Percentiles rank a stretch among this genome's conserved stretches.
Conservation (phyloP, 2,329 filamentous ascomycete species). For the Zelopaecilomyces penicillatus region DNA sequence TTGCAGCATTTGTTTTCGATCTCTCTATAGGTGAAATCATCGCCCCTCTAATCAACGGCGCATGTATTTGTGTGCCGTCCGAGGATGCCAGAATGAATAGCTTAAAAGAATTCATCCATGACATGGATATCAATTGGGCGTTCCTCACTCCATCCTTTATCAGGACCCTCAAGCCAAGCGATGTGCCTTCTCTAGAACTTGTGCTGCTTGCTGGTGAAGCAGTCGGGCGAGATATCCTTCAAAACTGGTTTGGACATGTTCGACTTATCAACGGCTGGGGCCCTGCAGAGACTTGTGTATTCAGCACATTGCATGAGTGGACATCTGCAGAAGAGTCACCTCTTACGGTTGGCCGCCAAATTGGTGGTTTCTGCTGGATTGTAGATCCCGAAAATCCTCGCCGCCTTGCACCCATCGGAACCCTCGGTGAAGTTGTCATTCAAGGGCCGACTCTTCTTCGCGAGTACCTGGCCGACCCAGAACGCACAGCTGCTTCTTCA, state of each 20-base stretch:
- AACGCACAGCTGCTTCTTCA: not conserved
- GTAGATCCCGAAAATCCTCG: constrained; percentile 2
- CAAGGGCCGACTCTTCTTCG: constrained; percentile 4
- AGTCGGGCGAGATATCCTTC: constrained; percentile 1
- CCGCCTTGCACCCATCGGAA: constrained; percentile 3
- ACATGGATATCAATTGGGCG: constrained; percentile 1
- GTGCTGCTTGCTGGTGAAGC: constrained; percentile 1
- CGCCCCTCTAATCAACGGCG: constrained; percentile 1
- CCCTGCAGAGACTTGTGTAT: constrained; percentile 3
- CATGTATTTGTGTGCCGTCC: constrained; percentile 5
- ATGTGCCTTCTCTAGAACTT: not conserved
- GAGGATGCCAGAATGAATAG: constrained; percentile 2
- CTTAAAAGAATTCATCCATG: not conserved
- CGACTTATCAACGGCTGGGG: constrained; percentile 2
- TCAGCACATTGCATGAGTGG: constrained; percentile 6
- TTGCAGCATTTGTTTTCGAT: constrained; percentile 5
- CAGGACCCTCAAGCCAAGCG: not conserved
- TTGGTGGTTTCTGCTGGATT: constrained; percentile 8
- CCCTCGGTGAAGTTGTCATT: constrained; percentile 5
- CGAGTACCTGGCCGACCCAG: constrained; percentile 2
- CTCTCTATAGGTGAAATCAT: constrained; percentile 2
- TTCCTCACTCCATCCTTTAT: constrained; percentile 2
- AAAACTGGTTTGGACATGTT: constrained; percentile 3
- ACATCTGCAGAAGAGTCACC: not conserved
- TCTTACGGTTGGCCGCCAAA: not conserved